Percentiles rank a stretch among this genome's conserved stretches.
These are phyloP conservation scores for Benincasa hispida DNA, from an alignment of 306 rosid genomes.

Conservation along the genomic window DNA sequence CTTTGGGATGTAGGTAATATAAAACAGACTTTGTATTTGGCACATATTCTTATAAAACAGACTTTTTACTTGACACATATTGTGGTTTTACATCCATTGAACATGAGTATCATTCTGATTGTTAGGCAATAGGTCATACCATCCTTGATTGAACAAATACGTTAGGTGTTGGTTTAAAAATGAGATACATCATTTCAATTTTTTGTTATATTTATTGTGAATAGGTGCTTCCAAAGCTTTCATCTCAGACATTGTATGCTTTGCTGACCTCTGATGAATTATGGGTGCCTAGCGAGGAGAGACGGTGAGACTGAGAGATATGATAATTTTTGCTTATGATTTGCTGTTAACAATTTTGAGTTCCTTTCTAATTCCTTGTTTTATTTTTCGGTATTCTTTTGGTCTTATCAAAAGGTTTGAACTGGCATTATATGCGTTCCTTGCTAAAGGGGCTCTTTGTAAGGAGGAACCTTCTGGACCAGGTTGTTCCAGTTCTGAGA, in stretches of 20 bases:
- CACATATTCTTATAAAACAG: background rate
- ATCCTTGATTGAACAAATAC: background rate
- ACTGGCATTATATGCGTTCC: slow-evolving; percentile 62
- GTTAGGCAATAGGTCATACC: background rate
- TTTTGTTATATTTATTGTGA: background rate
- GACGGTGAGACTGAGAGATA: slow-evolving; percentile 54
- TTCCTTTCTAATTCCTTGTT: slow-evolving; percentile 10
- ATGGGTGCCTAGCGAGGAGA: slow-evolving; percentile 88
- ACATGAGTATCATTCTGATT: background rate
- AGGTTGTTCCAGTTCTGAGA: slow-evolving; percentile 52
- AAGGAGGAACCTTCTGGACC: slow-evolving; percentile 58
- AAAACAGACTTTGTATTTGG: background rate
- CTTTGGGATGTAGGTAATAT: background rate
- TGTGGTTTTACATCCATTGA: background rate
- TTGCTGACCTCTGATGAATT: slow-evolving; percentile 73
- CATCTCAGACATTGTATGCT: slow-evolving; percentile 76
- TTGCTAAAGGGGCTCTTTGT: slow-evolving; percentile 52
- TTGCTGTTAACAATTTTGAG: slow-evolving; percentile 21
- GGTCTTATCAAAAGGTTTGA: slow-evolving; percentile 45
- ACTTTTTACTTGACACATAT: too few species aligned
- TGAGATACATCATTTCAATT: background rate
- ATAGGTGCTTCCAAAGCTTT: slow-evolving; percentile 93
- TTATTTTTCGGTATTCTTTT: slow-evolving; percentile 10
- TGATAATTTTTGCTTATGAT: slow-evolving; percentile 9
- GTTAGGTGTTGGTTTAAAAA: background rate